Percentiles rank a stretch among this genome's conserved stretches.
Evolutionary conservation across 1,284 basidiomycete species (phyloP).

Genomic region (Fistulina hepatica): DNA sequence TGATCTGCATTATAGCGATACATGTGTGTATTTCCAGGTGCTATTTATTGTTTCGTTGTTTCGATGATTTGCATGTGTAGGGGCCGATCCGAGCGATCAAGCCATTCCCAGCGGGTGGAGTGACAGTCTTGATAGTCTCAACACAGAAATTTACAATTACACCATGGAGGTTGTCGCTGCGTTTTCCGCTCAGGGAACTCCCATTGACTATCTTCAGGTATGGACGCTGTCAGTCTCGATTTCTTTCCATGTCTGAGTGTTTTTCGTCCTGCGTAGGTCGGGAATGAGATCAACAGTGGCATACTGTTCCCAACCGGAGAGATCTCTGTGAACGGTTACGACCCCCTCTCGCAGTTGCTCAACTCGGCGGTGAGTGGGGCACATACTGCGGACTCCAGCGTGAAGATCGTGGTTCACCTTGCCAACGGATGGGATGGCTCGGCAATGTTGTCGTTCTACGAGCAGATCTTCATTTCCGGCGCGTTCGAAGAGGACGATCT

Average conservation of each 20-base stretch:
- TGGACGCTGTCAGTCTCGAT: constrained; percentile 2
- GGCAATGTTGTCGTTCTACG: constrained; percentile 38
- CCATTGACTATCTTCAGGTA: constrained; percentile 42
- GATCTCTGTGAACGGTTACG: constrained; percentile 43
- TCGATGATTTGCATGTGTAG: constrained; percentile 20
- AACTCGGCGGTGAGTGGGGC: constrained; percentile 48
- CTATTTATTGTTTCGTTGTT: constrained; percentile 3
- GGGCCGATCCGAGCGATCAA: constrained; percentile 55
- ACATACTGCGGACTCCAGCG: constrained; percentile 30
- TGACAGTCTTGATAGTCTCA: constrained; percentile 35
- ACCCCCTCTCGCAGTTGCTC: constrained; percentile 45
- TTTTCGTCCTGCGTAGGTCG: constrained; percentile 28
- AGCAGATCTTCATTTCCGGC: constrained; percentile 41
- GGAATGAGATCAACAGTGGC: constrained; percentile 55
- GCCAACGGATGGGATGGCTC: constrained; percentile 51
- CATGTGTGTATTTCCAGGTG: constrained; percentile 41
- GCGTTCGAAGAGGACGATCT: constrained; percentile 38
- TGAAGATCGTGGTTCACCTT: constrained; percentile 49
- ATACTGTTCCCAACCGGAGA: constrained; percentile 50
- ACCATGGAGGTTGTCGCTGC: constrained; percentile 39
- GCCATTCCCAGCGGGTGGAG: constrained; percentile 50
- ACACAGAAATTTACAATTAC: constrained; percentile 43
- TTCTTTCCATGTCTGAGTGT: neutral
- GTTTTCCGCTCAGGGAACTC: constrained; percentile 42
- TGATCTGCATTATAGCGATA: constrained; percentile 56